These are phyloP conservation scores for Cystofilobasidium bisporidii DNA, from an alignment of 768 basidiomycete species.

Conservation along the genomic window DNA sequence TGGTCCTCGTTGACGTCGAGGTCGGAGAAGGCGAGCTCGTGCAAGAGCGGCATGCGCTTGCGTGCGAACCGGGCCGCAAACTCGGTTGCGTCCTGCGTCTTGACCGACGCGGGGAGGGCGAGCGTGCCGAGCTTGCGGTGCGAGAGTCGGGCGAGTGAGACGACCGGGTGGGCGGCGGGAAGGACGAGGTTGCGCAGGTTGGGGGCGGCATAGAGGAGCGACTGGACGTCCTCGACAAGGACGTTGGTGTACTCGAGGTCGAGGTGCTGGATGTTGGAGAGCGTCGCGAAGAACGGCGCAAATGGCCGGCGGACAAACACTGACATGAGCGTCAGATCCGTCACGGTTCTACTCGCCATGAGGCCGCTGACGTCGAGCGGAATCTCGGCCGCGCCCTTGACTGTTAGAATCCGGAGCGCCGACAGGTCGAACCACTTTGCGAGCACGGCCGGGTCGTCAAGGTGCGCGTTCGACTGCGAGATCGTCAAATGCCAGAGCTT, in stretches of 20 bases:
- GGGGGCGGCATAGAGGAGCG: background rate
- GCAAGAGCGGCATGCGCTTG: background rate
- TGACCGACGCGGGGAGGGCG: background rate
- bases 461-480: background rate
- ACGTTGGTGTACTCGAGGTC: conserved; percentile 1
- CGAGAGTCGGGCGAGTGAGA: background rate
- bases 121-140: background rate
- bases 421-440: background rate
- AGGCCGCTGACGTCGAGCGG: conserved; percentile 3
- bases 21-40: background rate
- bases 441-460: background rate
- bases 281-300: background rate
- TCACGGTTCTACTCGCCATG: background rate
- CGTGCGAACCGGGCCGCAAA: background rate
- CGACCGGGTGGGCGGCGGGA: background rate
- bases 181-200: conserved; percentile 1
- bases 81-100: background rate
- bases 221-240: background rate
- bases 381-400: conserved; percentile 3
- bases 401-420: background rate
- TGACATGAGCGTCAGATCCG: background rate
- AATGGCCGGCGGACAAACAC: conserved; percentile 3
- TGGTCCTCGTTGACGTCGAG: conserved; percentile 1
- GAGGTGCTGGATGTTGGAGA: background rate
- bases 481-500: background rate